Evolutionary conservation across 2,329 filamentous ascomycete species (phyloP).

Genomic region (Curvularia sp.): DNA sequence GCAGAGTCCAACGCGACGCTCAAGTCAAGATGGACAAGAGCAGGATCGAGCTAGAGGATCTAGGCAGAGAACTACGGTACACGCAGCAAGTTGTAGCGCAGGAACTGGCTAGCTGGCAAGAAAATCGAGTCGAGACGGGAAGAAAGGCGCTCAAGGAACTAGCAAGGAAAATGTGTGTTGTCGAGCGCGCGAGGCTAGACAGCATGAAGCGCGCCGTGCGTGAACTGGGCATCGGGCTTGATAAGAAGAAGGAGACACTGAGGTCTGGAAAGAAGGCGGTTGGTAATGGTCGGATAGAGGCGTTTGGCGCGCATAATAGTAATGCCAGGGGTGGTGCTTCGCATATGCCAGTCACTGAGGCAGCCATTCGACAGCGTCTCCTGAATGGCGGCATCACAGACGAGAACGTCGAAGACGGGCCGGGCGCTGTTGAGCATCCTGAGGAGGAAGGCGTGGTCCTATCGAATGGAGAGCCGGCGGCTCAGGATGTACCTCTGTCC

Average conservation of each 20-base stretch:
- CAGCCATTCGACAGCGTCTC: slow-evolving; percentile 10
- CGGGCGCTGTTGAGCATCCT: slow-evolving; percentile 19
- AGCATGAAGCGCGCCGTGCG: slow-evolving; percentile 81
- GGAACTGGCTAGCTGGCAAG: slow-evolving; percentile 93
- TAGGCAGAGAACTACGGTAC: slow-evolving; percentile 85
- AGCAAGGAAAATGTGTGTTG: slow-evolving; percentile 78
- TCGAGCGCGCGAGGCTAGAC: slow-evolving; percentile 79
- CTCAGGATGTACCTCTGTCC: slow-evolving; percentile 15
- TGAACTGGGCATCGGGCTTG: slow-evolving; percentile 47
- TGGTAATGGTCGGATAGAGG: neutral
- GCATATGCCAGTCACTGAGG: neutral
- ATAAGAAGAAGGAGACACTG: neutral
- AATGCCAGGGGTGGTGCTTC: neutral
- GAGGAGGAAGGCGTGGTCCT: slow-evolving; percentile 18
- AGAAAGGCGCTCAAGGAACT: slow-evolving; percentile 76
- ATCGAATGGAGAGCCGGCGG: slow-evolving; percentile 19
- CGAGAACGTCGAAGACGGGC: slow-evolving; percentile 23
- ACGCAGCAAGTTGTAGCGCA: slow-evolving; percentile 92
- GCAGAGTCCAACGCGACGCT: slow-evolving; percentile 81
- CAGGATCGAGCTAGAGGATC: slow-evolving; percentile 71
- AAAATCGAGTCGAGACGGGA: slow-evolving; percentile 81
- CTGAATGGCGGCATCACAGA: slow-evolving; percentile 1
- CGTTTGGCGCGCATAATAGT: neutral
- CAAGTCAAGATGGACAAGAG: slow-evolving; percentile 78
- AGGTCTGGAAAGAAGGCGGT: neutral